These are phyloP conservation scores for Colletotrichum acutatum DNA, from an alignment of 2,329 filamentous ascomycete genomes.

Conservation along the genomic window DNA sequence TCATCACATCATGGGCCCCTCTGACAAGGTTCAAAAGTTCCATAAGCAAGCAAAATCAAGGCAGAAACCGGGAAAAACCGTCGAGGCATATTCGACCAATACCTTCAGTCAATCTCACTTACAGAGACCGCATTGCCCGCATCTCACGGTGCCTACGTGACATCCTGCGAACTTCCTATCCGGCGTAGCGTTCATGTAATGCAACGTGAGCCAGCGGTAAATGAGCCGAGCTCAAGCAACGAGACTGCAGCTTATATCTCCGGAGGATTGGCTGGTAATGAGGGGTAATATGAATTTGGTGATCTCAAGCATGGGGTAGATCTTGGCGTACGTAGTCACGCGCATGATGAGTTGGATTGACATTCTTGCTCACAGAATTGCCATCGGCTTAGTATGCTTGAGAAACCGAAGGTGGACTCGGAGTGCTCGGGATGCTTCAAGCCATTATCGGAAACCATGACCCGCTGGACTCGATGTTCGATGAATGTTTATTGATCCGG, in stretches of 20 bases:
- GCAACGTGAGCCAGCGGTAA: slow-evolving; percentile 14
- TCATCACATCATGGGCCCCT: not conserved
- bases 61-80: not conserved
- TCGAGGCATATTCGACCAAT: not conserved
- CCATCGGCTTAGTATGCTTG: not conserved
- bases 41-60: not conserved
- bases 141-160: slow-evolving; percentile 7
- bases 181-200: slow-evolving; percentile 16
- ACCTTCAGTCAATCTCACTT: not conserved
- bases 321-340: slow-evolving; percentile 16
- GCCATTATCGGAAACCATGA: not conserved
- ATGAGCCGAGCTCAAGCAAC: not conserved
- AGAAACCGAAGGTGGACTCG: not conserved
- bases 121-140: not conserved
- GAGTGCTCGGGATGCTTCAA: not conserved
- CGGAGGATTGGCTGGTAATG: not conserved
- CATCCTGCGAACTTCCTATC: slow-evolving; percentile 12
- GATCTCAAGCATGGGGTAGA: slow-evolving; percentile 12
- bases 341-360: not conserved
- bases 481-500: not conserved
- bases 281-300: slow-evolving; percentile 6
- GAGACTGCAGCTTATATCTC: not conserved
- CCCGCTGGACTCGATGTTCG: not conserved
- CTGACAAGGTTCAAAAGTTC: not conserved
- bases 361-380: too few species aligned